phyloP scores from a whole-genome alignment of 805 yeast genomes.

The Saccharomycopsis amapae region DNA sequence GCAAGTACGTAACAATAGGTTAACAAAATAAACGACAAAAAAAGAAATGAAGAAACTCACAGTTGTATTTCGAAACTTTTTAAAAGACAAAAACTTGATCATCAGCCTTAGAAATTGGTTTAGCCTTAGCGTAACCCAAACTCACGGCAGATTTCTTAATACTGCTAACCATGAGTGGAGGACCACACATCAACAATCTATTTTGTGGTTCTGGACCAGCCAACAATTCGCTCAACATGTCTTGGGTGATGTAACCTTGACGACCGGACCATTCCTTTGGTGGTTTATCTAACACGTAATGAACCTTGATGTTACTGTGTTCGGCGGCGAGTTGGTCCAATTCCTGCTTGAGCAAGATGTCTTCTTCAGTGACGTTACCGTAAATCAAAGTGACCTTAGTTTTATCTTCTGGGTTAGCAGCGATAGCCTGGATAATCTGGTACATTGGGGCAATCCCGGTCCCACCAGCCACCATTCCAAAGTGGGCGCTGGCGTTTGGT shows the following conservation, averaged over 20 bases:
- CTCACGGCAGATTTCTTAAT: constrained; percentile 63
- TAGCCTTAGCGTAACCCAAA: constrained; percentile 77
- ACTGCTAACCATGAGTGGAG: constrained; percentile 85
- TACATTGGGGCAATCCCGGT: constrained; percentile 96
- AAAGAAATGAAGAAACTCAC: too few relatives aligned
- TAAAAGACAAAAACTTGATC: constrained; percentile 87
- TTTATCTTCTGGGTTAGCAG: constrained; percentile 65
- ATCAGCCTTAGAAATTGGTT: constrained; percentile 81
- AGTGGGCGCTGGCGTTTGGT: constrained; percentile 64
- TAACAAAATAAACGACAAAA: neutral
- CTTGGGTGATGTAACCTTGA: constrained; percentile 74
- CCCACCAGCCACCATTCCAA: constrained; percentile 95
- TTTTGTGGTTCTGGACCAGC: constrained; percentile 55
- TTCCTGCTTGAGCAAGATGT: constrained; percentile 74
- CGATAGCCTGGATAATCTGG: constrained; percentile 80
- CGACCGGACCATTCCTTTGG: constrained; percentile 72
- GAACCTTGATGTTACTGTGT: constrained; percentile 57
- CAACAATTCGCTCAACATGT: constrained; percentile 54
- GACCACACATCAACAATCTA: constrained; percentile 84
- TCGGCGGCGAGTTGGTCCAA: constrained; percentile 55
- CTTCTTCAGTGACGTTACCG: constrained; percentile 75
- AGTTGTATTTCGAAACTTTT: too few relatives aligned
- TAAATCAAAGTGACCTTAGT: constrained; percentile 71
- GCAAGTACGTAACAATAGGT: too few relatives aligned
- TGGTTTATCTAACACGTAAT: constrained; percentile 67